Evolutionary conservation across 73 alveolate species (phyloP).

Genomic region (Uronychia setigera): DNA sequence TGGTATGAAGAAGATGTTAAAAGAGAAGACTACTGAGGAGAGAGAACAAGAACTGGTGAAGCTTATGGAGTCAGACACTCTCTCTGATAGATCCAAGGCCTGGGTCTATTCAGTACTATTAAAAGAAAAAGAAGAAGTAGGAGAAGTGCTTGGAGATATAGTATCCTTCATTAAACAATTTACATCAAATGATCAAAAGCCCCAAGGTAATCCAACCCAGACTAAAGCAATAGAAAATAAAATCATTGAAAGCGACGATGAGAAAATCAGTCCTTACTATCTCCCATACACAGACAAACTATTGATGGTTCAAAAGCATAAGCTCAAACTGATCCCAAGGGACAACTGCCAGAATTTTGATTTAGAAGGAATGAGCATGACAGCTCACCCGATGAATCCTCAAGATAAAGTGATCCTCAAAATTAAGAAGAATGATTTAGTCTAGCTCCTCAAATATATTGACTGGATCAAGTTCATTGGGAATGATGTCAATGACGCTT

Average conservation of each 20-base stretch:
- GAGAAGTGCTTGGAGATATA: too few relatives aligned
- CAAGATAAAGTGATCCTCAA: conserved; percentile 4
- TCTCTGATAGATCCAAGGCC: background rate
- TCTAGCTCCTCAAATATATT: background rate
- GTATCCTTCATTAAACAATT: too few relatives aligned
- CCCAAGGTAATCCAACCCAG: background rate
- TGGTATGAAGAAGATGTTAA: too few relatives aligned
- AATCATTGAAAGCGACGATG: background rate
- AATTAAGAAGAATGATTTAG: background rate
- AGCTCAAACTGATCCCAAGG: conserved; percentile 20
- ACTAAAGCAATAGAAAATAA: background rate
- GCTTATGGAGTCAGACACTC: background rate
- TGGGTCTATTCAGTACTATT: background rate
- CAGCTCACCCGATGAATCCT: conserved; percentile 4
- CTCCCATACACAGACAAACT: conserved; percentile 27
- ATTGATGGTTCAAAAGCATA: conserved; percentile 14
- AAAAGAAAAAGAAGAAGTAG: too few relatives aligned
- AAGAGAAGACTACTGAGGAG: background rate
- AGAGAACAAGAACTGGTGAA: background rate
- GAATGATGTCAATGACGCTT: background rate
- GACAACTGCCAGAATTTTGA: background rate
- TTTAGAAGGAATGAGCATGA: background rate
- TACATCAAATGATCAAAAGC: too few relatives aligned
- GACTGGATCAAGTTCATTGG: conserved; percentile 9
- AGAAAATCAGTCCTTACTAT: background rate